Evolutionary conservation across 805 yeast species (phyloP).

Genomic region (Lipomyces orientalis): DNA sequence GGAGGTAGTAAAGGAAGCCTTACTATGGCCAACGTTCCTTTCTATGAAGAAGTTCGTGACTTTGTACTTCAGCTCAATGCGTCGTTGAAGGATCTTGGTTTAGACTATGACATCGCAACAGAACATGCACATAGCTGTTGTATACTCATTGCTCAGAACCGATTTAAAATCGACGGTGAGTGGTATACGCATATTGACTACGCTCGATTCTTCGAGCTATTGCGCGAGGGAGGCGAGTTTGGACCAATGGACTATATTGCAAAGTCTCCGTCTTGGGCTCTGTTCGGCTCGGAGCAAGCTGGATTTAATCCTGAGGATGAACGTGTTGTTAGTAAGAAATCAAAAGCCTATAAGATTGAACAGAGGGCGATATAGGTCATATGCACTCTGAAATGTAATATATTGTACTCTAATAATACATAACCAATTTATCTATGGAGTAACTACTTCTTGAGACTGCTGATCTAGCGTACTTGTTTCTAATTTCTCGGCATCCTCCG

Average conservation of each 20-base stretch:
- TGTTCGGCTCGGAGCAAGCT: conserved; percentile 81
- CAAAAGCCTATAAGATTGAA: conserved; percentile 8
- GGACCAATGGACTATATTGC: conserved; percentile 79
- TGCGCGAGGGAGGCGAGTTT: conserved; percentile 69
- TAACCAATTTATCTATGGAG: too few species aligned
- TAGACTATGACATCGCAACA: conserved; percentile 83
- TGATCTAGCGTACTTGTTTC: too few species aligned
- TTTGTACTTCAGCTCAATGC: conserved; percentile 70
- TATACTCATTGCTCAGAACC: conserved; percentile 76
- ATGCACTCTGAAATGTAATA: neutral
- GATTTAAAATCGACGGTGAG: conserved; percentile 68
- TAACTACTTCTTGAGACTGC: too few species aligned
- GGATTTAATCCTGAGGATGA: conserved; percentile 91
- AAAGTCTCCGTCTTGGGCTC: conserved; percentile 89
- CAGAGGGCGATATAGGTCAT: neutral
- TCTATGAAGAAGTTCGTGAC: conserved; percentile 82
- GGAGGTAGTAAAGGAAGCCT: conserved; percentile 45
- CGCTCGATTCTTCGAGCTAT: conserved; percentile 70
- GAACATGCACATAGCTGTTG: conserved; percentile 97
- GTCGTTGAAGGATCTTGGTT: conserved; percentile 69
- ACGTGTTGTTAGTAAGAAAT: conserved; percentile 48
- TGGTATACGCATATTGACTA: conserved; percentile 94
- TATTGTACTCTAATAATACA: neutral
- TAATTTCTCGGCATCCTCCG: too few species aligned
- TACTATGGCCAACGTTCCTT: conserved; percentile 95